Percentiles rank a stretch among this genome's conserved stretches.
Conservation (phyloP, 169 alveolate genomes). For the Cryptosporidium tyzzeri region DNA sequence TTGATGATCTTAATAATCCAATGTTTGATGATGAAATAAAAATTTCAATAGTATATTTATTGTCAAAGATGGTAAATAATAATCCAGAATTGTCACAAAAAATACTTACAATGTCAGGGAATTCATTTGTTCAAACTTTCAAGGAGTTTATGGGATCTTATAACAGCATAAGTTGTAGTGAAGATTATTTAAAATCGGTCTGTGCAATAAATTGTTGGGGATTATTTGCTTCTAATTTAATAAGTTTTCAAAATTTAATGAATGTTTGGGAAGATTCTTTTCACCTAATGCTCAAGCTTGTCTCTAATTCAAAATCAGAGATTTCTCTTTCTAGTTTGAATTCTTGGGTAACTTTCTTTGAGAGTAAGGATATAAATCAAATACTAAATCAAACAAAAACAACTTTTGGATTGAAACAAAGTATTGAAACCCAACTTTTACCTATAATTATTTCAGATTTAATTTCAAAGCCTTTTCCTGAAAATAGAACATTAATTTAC, state of each 20-base stretch:
- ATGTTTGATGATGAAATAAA: conserved; percentile 70
- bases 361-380: conserved; percentile 35
- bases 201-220: conserved; percentile 74
- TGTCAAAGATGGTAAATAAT: conserved; percentile 41
- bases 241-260: conserved; percentile 25
- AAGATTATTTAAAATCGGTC: conserved; percentile 1
- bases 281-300: conserved; percentile 6
- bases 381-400: conserved; percentile 2
- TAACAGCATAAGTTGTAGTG: conserved; percentile 1
- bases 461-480: conserved; percentile 52
- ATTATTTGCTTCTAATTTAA: conserved; percentile 9
- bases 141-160: conserved; percentile 40
- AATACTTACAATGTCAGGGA: conserved; percentile 20
- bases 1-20: conserved; percentile 37
- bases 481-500: conserved; percentile 55
- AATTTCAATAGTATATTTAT: conserved; percentile 44
- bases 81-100: conserved; percentile 48
- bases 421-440: conserved; percentile 33
- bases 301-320: conserved; percentile 60
- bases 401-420: conserved; percentile 17
- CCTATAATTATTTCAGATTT: conserved; percentile 26
- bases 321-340: conserved; percentile 47
- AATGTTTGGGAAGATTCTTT: conserved; percentile 34
- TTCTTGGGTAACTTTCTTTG: conserved; percentile 62
- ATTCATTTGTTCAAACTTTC: conserved; percentile 18